Base-by-base conservation (phyloP, 2,329 filamentous ascomycete species). In the Ilyonectria destructans region DNA sequence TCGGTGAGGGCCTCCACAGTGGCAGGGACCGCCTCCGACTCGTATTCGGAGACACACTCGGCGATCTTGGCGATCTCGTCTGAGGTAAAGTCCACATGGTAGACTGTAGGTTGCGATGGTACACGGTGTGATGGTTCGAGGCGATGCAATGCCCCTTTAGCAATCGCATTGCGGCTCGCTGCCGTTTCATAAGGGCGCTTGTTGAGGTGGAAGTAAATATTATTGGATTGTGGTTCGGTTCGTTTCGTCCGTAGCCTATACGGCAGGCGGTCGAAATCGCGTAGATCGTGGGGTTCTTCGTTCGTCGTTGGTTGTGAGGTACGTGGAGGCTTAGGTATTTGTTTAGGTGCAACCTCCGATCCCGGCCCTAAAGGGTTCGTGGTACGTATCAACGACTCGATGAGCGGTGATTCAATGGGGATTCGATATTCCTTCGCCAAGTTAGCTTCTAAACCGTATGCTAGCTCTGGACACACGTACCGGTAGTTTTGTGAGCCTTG, bases 31-130 rank as follows among this genome's bases (percentile, higher is more conserved):
- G 23, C 49, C 5, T 58, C n/a, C 1, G 68, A 43, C n/a, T 75
- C 40, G 29, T 70, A 69, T 7, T 26, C 58, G 6, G 69, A 69
- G n/a, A 80, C 52, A 6, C 64, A 60, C n/a, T 62, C 59, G 19
- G 75, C 62, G 19, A 82, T 76, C 17, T 72, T 29, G 31, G 64
- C 60, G 9, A 84, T 70, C 65, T 88, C 86, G 1, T 80, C 75
- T 0, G 67, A 49, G 0, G 79, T 78, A 48, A 88, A 87, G 71
- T 87, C 86, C 7, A 86, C 83, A 67, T 88, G 86, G 19, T 85
- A 80, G 0, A 79, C 71, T 3, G 49, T 56, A 17, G 71, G 72
- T 9, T 71, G 55, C 8, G 62, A 48, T 10, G 45, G 26, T 19
- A 60, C 48, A 19, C 68, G 61, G 10, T 21, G 60, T 45, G 46